Evolutionary conservation across 2,329 filamentous ascomycete genomes (phyloP).

Genomic region (Didymellaceae sp.): DNA sequence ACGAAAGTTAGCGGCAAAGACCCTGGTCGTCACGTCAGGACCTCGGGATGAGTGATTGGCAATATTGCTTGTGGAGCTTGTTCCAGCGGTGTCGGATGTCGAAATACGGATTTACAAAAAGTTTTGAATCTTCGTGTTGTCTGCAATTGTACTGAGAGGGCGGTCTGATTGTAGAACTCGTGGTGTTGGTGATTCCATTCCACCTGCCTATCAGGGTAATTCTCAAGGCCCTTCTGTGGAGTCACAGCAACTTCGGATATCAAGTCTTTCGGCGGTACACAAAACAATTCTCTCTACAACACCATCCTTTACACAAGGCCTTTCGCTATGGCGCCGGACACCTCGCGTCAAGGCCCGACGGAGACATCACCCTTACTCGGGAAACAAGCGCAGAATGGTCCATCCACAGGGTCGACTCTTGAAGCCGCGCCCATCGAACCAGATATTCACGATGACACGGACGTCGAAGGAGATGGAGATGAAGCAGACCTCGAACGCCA

Average conservation of each 20-base stretch:
- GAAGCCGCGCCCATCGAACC: constrained; percentile 34
- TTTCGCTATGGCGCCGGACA: constrained; percentile 6
- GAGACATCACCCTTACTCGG: constrained; percentile 58
- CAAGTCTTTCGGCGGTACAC: background rate
- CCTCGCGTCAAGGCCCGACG: constrained; percentile 14
- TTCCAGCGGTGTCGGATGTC: constrained; percentile 9
- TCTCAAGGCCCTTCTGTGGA: constrained; percentile 3
- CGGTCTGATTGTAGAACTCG: too few species aligned
- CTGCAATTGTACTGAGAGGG: too few species aligned
- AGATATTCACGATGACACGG: constrained; percentile 12
- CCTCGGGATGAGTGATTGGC: background rate
- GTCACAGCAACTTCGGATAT: background rate
- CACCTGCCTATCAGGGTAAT: constrained; percentile 7
- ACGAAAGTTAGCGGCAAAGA: constrained; percentile 5
- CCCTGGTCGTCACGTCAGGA: constrained; percentile 8
- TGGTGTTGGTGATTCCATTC: background rate
- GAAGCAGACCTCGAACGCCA: constrained; percentile 47
- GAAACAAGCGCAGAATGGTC: constrained; percentile 19
- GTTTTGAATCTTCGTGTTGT: too few species aligned
- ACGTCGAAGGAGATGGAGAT: constrained; percentile 21
- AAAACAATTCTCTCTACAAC: background rate
- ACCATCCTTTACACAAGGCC: background rate
- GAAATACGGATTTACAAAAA: background rate
- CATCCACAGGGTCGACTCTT: constrained; percentile 29
- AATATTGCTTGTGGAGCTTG: background rate